phyloP scores from a whole-genome alignment of 805 yeast species.

The Huiozyma naganishii region DNA sequence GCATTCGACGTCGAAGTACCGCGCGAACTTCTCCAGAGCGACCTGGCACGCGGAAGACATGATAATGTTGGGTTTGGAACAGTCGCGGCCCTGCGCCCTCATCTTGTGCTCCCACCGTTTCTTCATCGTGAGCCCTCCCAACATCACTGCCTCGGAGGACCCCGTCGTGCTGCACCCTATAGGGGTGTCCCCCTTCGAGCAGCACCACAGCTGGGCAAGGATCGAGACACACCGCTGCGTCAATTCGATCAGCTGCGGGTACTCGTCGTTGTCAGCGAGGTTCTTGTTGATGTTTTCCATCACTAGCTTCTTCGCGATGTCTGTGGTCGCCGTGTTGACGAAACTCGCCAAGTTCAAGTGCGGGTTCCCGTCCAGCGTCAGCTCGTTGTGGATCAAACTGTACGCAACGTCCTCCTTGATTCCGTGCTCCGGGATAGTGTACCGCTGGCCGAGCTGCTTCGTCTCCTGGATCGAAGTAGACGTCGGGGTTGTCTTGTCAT shows the following conservation, averaged over 20 bases:
- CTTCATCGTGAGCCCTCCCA: constrained; percentile 89
- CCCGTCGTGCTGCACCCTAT: constrained; percentile 91
- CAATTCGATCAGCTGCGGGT: constrained; percentile 71
- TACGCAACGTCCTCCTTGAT: constrained; percentile 43
- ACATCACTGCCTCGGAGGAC: constrained; percentile 86
- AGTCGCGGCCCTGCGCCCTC: constrained; percentile 46
- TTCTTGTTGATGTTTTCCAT: constrained; percentile 72
- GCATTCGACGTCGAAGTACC: constrained; percentile 86
- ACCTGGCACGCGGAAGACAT: constrained; percentile 94
- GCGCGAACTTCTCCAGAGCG: constrained; percentile 86
- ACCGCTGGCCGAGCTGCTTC: constrained; percentile 31
- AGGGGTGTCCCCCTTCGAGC: constrained; percentile 38
- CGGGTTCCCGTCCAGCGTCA: constrained; percentile 76
- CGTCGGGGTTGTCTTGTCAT: background rate
- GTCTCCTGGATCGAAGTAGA: background rate
- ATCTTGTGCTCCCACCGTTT: constrained; percentile 72
- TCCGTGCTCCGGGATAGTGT: constrained; percentile 49
- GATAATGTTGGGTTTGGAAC: constrained; percentile 65
- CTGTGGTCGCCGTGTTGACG: constrained; percentile 64
- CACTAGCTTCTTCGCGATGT: constrained; percentile 43
- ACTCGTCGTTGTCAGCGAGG: constrained; percentile 88
- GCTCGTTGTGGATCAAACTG: constrained; percentile 57
- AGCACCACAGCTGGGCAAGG: constrained; percentile 72
- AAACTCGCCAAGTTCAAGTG: constrained; percentile 79
- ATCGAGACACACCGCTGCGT: constrained; percentile 79